These are phyloP conservation scores for Nakataea oryzae DNA, from an alignment of 2,329 filamentous ascomycete genomes.

Conservation along the genomic window DNA sequence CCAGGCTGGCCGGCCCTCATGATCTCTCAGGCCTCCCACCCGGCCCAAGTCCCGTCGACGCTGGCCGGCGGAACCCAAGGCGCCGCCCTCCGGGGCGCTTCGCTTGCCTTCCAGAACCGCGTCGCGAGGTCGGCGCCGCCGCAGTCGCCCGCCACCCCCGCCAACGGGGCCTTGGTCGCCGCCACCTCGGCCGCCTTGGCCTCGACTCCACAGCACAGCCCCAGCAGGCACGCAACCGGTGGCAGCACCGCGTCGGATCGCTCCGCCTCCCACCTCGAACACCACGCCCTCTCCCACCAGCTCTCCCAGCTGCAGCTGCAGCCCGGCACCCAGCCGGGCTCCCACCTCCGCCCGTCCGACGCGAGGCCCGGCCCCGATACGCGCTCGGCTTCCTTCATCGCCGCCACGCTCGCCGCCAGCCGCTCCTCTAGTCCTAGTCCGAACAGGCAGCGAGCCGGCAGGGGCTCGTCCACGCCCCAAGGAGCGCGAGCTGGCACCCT, in stretches of 20 bases:
- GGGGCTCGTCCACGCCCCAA: conserved; percentile 11
- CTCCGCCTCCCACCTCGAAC: conserved; percentile 9
- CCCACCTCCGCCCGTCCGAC: conserved; percentile 7
- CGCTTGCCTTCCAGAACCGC: conserved; percentile 36
- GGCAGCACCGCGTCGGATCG: conserved; percentile 14
- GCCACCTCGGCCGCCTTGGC: conserved; percentile 27
- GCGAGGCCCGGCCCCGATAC: conserved; percentile 18
- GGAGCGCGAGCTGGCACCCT: neutral
- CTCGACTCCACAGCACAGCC: conserved; percentile 5
- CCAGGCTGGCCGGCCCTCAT: neutral
- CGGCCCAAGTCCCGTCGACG: neutral
- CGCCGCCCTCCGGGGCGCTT: conserved; percentile 41
- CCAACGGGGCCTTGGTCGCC: conserved; percentile 31
- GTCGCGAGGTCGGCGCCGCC: conserved; percentile 8
- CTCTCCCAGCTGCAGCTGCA: conserved; percentile 11
- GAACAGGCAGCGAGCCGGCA: conserved; percentile 18
- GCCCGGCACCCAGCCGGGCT: neutral
- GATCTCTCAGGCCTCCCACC: neutral
- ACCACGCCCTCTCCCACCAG: conserved; percentile 13
- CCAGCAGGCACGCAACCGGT: conserved; percentile 28
- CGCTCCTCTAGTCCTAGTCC: conserved; percentile 44
- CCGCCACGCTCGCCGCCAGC: conserved; percentile 51
- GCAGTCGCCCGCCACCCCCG: conserved; percentile 4
- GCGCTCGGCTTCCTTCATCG: conserved; percentile 46
- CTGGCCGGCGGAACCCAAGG: conserved; percentile 7